Evolutionary conservation across 2,329 filamentous ascomycete species (phyloP), one percentile per base, ranked within the genome.

Genomic region (Cladosporium halotolerans): DNA sequence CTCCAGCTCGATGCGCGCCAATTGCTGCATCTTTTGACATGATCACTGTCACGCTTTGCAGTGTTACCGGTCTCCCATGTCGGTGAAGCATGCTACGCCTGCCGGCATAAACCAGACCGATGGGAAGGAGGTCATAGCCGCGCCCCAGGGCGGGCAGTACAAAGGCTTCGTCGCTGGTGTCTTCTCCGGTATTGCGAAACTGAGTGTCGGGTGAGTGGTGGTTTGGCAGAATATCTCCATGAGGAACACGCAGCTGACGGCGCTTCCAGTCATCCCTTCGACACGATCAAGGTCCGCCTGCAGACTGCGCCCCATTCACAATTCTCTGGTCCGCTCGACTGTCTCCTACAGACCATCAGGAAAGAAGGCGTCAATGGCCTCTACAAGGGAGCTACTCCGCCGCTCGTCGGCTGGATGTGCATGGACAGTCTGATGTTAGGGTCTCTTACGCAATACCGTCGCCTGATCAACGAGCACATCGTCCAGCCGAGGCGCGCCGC

Each of bases 381-480:
- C 40, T 99, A 97, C 79, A 99, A 97, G 74, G 91, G 92, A 63
- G 90, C 90, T 9, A 89, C 88, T 28, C 92, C 92, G 53, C 93
- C 93, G 49, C 77, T 97, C 45, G 83, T 96, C 48, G 93, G 93
- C 63, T 97, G 93, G 93, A 96, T 97, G 87, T 89, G 95, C 66
- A 97, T 97, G 92, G 93, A 99, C 74, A 83, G 79, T 52, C 69
- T 86, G 74, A 96, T 97, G 91, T 80, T 97, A 33, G 93, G 93
- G 40, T 95, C 88, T 14, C 76, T 99, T 60, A 95, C 88, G 19
- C 80, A 95, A 46, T 97, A 97, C 75, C 87, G 92, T 36, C 85
- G 88, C 45, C 71, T 96, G 43, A 76, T 97, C 13, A 85, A 87
- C 58, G 85, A 93, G 65, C 80, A 89, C 62, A 73, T 96, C 63